Conservation (phyloP, 2,329 filamentous ascomycete species). For the Epicoccum nigrum region DNA sequence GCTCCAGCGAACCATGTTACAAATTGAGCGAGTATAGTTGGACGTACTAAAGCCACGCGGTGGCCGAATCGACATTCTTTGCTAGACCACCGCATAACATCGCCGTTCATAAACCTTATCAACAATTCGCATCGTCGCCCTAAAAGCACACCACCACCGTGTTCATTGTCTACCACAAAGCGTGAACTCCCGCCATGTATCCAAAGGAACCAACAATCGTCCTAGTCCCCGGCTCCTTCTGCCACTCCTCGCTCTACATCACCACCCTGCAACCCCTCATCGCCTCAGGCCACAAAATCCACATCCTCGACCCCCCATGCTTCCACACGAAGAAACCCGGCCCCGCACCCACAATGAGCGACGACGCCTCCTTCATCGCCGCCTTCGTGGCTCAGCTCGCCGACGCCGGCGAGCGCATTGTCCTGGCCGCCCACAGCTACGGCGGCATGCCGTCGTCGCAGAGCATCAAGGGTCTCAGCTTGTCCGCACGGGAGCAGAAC, state of each 20-base stretch:
- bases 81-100: not conserved
- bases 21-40: too few species aligned
- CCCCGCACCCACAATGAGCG: constrained; percentile 21
- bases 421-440: constrained; percentile 25
- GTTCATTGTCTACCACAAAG: not conserved
- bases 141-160: not conserved
- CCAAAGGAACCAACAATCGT: constrained; percentile 2
- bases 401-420: constrained; percentile 40
- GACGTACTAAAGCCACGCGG: not conserved
- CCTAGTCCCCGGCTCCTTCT: constrained; percentile 31
- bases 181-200: not conserved
- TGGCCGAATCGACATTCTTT: too few species aligned
- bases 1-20: not conserved
- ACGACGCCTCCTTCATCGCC: constrained; percentile 40
- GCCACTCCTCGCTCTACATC: constrained; percentile 15
- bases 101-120: too few species aligned
- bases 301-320: constrained; percentile 17
- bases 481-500: constrained; percentile 5
- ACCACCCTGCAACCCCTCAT: constrained; percentile 9
- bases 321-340: constrained; percentile 17
- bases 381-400: constrained; percentile 21
- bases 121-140: too few species aligned
- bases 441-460: constrained; percentile 17
- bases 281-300: constrained; percentile 10
- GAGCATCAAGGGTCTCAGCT: constrained; percentile 2